These are phyloP conservation scores for Chalara sp. DNA, from an alignment of 2,329 filamentous ascomycete species.

Conservation along the genomic window DNA sequence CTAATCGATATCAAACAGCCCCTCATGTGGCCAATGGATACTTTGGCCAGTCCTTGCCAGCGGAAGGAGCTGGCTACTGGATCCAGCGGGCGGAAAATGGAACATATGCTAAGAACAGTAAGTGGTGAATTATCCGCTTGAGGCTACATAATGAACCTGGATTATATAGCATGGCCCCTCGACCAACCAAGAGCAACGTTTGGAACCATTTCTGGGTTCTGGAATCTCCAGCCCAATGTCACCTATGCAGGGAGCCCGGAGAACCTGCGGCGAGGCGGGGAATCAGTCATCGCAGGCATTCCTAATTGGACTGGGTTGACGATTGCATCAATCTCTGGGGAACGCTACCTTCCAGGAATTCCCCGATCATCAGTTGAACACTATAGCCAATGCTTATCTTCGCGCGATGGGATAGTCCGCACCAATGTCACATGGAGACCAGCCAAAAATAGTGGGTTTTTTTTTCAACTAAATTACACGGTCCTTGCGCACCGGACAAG, in stretches of 20 bases:
- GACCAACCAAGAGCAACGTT: conserved; percentile 58
- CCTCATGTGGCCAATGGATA: neutral
- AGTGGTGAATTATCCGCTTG: neutral
- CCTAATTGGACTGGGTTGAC: conserved; percentile 41
- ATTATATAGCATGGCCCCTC: conserved; percentile 47
- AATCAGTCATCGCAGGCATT: conserved; percentile 59
- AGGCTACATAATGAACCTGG: no score
- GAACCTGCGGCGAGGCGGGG: conserved; percentile 55
- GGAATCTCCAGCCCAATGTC: conserved; percentile 49
- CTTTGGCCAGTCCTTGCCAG: neutral
- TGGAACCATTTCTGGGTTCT: conserved; percentile 62
- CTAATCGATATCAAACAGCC: neutral
- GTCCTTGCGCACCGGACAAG: neutral
- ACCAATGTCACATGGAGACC: no score
- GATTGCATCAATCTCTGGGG: no score
- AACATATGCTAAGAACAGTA: neutral
- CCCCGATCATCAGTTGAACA: no score
- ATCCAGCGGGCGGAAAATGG: neutral
- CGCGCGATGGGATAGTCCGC: no score
- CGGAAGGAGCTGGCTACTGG: neutral
- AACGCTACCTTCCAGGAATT: no score
- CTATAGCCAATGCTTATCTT: no score
- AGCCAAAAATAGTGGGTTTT: no score
- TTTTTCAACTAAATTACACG: neutral
- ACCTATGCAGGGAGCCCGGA: conserved; percentile 57